These are phyloP conservation scores for Pseudopithomyces chartarum DNA, from an alignment of 2,329 filamentous ascomycete species.

Conservation along the genomic window DNA sequence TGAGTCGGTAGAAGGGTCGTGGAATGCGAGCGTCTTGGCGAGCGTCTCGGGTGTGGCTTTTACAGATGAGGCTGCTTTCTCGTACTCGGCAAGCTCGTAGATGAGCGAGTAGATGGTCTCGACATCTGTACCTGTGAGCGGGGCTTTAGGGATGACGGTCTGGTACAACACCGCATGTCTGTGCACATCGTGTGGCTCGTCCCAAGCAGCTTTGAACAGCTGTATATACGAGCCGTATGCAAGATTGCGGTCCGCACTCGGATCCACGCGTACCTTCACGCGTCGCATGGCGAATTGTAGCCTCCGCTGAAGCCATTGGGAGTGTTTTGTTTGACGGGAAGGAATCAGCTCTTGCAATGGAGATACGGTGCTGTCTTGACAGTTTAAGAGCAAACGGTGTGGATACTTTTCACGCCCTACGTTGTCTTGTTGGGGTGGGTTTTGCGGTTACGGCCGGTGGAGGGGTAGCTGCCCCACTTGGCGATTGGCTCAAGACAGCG, in stretches of 20 bases:
- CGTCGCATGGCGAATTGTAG: slow-evolving; percentile 63
- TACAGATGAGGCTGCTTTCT: slow-evolving; percentile 75
- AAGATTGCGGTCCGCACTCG: not conserved
- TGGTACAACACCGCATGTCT: not conserved
- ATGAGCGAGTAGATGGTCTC: slow-evolving; percentile 81
- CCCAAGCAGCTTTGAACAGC: not conserved
- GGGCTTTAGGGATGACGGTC: not conserved
- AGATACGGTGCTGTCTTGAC: too few species aligned
- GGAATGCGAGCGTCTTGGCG: slow-evolving; percentile 77
- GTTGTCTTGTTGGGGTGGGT: not conserved
- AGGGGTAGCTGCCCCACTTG: slow-evolving; percentile 2
- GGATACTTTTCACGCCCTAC: slow-evolving; percentile 3
- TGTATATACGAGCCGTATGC: not conserved
- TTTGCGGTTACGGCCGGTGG: not conserved
- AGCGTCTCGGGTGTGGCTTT: slow-evolving; percentile 79
- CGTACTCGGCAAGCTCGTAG: slow-evolving; percentile 84
- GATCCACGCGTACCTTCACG: slow-evolving; percentile 57
- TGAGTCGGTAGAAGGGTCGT: slow-evolving; percentile 46
- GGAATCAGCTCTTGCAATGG: not conserved
- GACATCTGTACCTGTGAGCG: slow-evolving; percentile 65
- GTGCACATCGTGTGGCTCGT: not conserved
- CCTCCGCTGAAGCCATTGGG: slow-evolving; percentile 32
- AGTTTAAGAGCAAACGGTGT: not conserved
- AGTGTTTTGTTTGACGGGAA: not conserved
- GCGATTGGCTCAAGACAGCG: slow-evolving; percentile 8